Conservation (phyloP, 2,329 filamentous ascomycete species). For the Aspergillus fructus region DNA sequence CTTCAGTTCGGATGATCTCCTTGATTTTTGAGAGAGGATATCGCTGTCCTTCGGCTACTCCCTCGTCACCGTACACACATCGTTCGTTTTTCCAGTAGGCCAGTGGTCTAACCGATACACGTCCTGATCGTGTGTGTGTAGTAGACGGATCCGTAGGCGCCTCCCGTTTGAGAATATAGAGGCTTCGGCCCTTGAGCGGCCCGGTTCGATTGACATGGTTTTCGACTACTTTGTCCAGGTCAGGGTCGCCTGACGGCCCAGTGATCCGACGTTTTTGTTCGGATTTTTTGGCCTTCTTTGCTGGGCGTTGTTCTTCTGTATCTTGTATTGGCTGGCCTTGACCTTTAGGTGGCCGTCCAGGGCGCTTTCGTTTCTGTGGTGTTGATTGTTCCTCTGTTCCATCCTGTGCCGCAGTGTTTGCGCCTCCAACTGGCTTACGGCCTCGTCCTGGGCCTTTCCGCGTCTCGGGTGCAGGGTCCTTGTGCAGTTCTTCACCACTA, state of each 20-base stretch:
- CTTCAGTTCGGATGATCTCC: conserved; percentile 73
- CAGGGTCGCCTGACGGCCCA: conserved; percentile 32
- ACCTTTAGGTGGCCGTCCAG: conserved; percentile 34
- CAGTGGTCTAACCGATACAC: conserved; percentile 74
- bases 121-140: conserved; percentile 71
- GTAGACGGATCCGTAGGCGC: conserved; percentile 54
- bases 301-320: conserved; percentile 24
- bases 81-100: conserved; percentile 86
- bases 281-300: conserved; percentile 34
- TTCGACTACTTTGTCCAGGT: conserved; percentile 44
- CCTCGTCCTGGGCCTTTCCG: conserved; percentile 14
- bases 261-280: conserved; percentile 21
- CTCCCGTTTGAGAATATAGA: conserved; percentile 53
- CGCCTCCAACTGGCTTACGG: conserved; percentile 21
- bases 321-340: conserved; percentile 22
- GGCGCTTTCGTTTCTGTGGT: conserved; percentile 28
- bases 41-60: conserved; percentile 53
- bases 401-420: conserved; percentile 13
- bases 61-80: conserved; percentile 66
- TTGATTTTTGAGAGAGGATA: conserved; percentile 71
- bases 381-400: conserved; percentile 17
- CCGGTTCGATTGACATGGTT: conserved; percentile 44
- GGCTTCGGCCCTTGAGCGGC: conserved; percentile 48
- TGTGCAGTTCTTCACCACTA: conserved; percentile 18
- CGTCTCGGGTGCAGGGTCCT: conserved; percentile 12